A percentile compares a stretch with the other conserved stretches of the same genome.
Evolutionary conservation across 352 stramenopile species (phyloP).

Genomic region (Globisporangium polare): DNA sequence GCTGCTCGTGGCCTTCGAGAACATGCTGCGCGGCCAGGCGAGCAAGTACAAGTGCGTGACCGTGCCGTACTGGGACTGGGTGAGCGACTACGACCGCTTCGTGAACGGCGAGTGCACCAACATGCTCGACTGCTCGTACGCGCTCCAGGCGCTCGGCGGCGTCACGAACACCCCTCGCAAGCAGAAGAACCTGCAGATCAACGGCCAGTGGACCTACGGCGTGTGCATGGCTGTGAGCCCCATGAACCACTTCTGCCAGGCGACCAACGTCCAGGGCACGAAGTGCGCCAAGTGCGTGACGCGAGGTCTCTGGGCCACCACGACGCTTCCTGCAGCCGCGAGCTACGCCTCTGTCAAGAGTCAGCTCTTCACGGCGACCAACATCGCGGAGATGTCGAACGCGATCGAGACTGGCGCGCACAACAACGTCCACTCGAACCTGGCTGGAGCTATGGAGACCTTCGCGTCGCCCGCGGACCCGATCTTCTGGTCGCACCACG

Average conservation of each 20-base stretch:
- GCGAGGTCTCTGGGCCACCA: slow-evolving; percentile 22
- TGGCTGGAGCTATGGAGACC: slow-evolving; percentile 44
- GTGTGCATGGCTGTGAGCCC: slow-evolving; percentile 27
- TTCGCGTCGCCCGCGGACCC: slow-evolving; percentile 47
- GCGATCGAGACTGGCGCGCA: slow-evolving; percentile 42
- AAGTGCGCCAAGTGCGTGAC: slow-evolving; percentile 36
- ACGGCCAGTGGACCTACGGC: slow-evolving; percentile 21
- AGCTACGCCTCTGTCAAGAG: slow-evolving; percentile 38
- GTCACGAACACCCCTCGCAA: slow-evolving; percentile 1
- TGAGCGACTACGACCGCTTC: background rate
- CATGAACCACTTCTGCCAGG: slow-evolving; percentile 48
- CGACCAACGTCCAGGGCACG: slow-evolving; percentile 18
- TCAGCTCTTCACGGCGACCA: slow-evolving; percentile 40
- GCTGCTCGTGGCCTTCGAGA: slow-evolving; percentile 46
- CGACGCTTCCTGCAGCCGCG: slow-evolving; percentile 24
- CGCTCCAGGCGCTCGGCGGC: slow-evolving; percentile 40
- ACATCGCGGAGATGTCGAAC: slow-evolving; percentile 18
- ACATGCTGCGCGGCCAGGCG: slow-evolving; percentile 45
- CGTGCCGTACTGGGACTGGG: slow-evolving; percentile 55
- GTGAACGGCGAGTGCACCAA: slow-evolving; percentile 1
- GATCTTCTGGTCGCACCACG: slow-evolving; percentile 60
- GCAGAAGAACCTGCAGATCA: slow-evolving; percentile 26
- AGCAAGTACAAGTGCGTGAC: slow-evolving; percentile 20
- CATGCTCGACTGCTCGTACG: slow-evolving; percentile 3
- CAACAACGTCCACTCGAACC: slow-evolving; percentile 41